Evolutionary conservation across 306 rosid genomes (phyloP).

Genomic region (Senna tora): DNA sequence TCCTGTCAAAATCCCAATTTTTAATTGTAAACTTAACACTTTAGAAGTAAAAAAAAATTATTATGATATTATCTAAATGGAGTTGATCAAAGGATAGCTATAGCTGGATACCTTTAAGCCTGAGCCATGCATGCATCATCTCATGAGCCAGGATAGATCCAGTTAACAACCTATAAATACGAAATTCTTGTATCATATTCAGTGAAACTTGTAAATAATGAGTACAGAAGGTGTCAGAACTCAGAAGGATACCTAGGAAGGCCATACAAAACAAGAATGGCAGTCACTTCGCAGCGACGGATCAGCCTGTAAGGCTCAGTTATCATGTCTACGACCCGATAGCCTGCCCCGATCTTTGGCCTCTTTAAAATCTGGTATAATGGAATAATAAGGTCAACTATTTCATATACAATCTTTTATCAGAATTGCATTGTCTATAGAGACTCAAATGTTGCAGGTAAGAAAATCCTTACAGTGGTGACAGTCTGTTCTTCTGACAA

Average conservation of each 20-base stretch:
- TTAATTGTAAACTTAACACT: constrained; percentile 10
- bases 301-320: constrained; percentile 85
- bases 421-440: constrained; percentile 16
- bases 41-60: background rate
- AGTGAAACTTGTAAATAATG: constrained; percentile 5
- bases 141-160: constrained; percentile 97
- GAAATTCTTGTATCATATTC: constrained; percentile 36
- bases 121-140: constrained; percentile 99
- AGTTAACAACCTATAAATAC: constrained; percentile 71
- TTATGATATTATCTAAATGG: background rate
- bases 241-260: constrained; percentile 77
- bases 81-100: constrained; percentile 30
- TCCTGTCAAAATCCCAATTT: constrained; percentile 54
- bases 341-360: constrained; percentile 81
- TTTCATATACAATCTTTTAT: constrained; percentile 1
- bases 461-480: constrained; percentile 65
- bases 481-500: constrained; percentile 95
- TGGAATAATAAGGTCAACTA: constrained; percentile 21
- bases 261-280: constrained; percentile 92
- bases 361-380: constrained; percentile 71
- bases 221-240: constrained; percentile 12
- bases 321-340: constrained; percentile 78
- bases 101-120: constrained; percentile 79
- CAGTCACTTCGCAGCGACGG: constrained; percentile 92
- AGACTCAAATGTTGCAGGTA: constrained; percentile 24